Evolutionary conservation across 108 stramenopile species (phyloP).

Genomic region (Nitzschia sp.): DNA sequence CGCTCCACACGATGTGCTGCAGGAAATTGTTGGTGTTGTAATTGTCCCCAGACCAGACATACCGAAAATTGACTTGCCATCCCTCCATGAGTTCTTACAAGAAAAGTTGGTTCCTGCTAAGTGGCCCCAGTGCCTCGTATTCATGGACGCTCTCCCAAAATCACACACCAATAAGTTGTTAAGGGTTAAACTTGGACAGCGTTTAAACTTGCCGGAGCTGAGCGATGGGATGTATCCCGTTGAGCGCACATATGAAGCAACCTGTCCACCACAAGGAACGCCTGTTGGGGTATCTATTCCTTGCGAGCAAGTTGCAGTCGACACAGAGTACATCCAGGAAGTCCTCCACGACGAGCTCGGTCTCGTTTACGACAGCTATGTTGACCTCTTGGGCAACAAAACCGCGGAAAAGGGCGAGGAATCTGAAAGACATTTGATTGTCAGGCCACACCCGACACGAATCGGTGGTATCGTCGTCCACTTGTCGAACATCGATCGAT

Average conservation of each 20-base stretch:
- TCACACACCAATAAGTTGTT: slow-evolving; percentile 58
- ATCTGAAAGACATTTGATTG: slow-evolving; percentile 24
- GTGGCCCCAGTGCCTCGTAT: slow-evolving; percentile 64
- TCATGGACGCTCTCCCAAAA: slow-evolving; percentile 67
- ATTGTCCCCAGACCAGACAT: slow-evolving; percentile 41
- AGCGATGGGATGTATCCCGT: slow-evolving; percentile 48
- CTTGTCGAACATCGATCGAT: slow-evolving; percentile 30
- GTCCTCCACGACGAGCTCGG: slow-evolving; percentile 25
- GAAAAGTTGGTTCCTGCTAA: slow-evolving; percentile 44
- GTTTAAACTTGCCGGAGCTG: slow-evolving; percentile 46
- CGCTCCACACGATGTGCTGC: slow-evolving; percentile 53
- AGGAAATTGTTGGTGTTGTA: slow-evolving; percentile 70
- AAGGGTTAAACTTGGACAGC: slow-evolving; percentile 55
- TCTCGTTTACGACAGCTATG: slow-evolving; percentile 1
- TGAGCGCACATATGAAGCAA: slow-evolving; percentile 56
- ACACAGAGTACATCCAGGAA: slow-evolving; percentile 26
- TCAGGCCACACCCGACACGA: slow-evolving; percentile 39
- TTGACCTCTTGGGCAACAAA: slow-evolving; percentile 9
- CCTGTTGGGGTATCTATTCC: slow-evolving; percentile 47
- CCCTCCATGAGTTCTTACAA: slow-evolving; percentile 49
- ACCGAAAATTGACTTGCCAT: slow-evolving; percentile 42
- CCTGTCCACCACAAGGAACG: slow-evolving; percentile 55
- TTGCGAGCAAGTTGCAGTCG: slow-evolving; percentile 30
- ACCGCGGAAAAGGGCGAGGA: neutral
- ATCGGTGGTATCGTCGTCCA: slow-evolving; percentile 45